Evolutionary conservation across 1,284 basidiomycete genomes (phyloP), one percentile per base, ranked within the genome.

Genomic region (Porodaedalea pini): DNA sequence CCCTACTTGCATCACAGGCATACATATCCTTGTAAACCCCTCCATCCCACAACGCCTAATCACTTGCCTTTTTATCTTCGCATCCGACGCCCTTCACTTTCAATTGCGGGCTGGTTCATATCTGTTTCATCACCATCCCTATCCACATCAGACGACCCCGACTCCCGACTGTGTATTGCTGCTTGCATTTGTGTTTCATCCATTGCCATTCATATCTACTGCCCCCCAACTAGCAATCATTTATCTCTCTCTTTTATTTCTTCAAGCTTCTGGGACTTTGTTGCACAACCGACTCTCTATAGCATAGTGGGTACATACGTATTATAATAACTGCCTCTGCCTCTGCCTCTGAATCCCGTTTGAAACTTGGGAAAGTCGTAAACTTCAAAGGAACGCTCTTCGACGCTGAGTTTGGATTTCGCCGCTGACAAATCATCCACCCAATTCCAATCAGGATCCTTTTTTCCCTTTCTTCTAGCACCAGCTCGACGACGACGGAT

Each of bases 401-500:
- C n/a, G n/a, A n/a, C n/a, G n/a, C n/a, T n/a, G n/a, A n/a, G n/a
- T n/a, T n/a, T n/a, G n/a, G n/a, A 29, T 29, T 27, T 53, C 15
- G 32, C 7, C 27, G 45, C 45, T 47, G 45, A 47, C 45, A 1
- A 47, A 47, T 27, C 27, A n/a, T 51, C 23, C 40, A 31, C 10
- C 34, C 4, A 13, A 10, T 8, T 43, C 13, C 39, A 21, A 23
- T 31, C 25, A 45, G 32, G 23, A 17, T 29, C 11, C 44, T 27
- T 47, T 19, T 40, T 21, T 56, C 31, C 27, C 6, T 55, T 52
- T 61, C 56, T 41, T 60, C 62, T 62, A 65, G 59, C 61, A 63
- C 76, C 85, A 85, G 81, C 81, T 79, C 76, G 82, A 85, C 78
- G 88, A 90, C 76, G 87, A 90, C 88, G 85, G 81, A 70, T 63